These are phyloP conservation scores for Xanthoconium stramineum DNA, from an alignment of 768 basidiomycete species.

Conservation along the genomic window DNA sequence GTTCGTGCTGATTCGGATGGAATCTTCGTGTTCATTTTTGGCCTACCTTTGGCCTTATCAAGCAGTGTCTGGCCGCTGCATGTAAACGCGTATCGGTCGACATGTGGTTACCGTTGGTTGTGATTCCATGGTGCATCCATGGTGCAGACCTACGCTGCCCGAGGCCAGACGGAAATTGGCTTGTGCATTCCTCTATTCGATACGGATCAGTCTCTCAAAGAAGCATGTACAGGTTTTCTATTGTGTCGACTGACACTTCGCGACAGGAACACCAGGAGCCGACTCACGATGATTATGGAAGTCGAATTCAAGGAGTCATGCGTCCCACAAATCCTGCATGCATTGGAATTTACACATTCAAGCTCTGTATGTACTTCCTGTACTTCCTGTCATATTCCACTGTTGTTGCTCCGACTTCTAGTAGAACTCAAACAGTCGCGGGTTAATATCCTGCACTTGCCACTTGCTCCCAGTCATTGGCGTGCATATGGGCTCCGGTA, in stretches of 20 bases:
- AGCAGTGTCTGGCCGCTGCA: neutral
- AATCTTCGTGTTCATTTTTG: neutral
- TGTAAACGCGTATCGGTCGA: neutral
- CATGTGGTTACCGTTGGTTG: no score
- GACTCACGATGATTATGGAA: neutral
- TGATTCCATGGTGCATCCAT: no score
- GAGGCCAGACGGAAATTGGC: no score
- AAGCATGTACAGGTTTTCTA: neutral
- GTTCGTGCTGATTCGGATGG: neutral
- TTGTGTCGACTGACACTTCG: neutral
- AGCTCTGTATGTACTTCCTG: no score
- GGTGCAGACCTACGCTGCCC: no score
- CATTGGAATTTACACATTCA: no score
- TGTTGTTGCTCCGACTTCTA: neutral
- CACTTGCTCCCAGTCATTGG: neutral
- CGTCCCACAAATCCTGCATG: neutral
- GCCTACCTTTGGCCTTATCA: neutral
- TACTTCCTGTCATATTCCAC: neutral
- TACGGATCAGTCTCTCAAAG: neutral
- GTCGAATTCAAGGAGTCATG: neutral
- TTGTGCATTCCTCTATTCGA: no score
- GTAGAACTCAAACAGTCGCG: neutral
- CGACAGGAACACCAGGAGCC: neutral
- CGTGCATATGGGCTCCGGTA: no score
- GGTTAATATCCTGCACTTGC: neutral